These are phyloP conservation scores for Trichomonas vaginalis DNA, from an alignment of 208 protist genomes.

Conservation along the genomic window DNA sequence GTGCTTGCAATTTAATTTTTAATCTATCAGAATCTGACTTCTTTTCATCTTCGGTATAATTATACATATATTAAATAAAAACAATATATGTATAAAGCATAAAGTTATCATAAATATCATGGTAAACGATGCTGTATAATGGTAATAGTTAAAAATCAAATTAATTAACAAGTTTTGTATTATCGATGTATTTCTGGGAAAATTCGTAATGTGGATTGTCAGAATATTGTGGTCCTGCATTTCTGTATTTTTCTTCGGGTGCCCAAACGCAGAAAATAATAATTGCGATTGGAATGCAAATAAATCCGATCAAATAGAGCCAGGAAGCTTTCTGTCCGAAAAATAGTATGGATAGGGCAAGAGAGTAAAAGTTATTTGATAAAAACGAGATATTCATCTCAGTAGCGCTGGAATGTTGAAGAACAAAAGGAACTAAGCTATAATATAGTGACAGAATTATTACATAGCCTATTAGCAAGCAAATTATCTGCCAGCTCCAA, in stretches of 20 bases:
- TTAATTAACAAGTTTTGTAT: no score
- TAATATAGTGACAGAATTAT: not conserved
- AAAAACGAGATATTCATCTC: constrained; percentile 2
- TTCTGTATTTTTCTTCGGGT: not conserved
- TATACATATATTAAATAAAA: no score
- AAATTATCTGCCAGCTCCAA: not conserved
- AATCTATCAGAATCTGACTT: no score
- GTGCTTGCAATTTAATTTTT: no score
- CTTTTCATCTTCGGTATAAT: no score
- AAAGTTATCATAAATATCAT: no score
- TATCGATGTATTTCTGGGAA: not conserved
- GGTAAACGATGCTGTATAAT: no score
- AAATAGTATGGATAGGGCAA: not conserved
- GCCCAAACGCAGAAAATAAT: not conserved
- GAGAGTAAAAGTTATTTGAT: not conserved
- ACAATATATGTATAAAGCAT: no score
- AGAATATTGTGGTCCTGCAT: not conserved
- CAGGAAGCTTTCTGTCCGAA: not conserved
- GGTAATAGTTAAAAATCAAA: no score
- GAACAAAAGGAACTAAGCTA: not conserved
- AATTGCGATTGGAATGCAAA: not conserved
- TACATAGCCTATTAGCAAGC: not conserved
- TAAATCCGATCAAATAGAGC: not conserved
- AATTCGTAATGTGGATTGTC: not conserved
- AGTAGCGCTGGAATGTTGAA: not conserved